phyloP scores from a whole-genome alignment of 2,329 filamentous ascomycete species.

The Ophiostoma himal-ulmi region DNA sequence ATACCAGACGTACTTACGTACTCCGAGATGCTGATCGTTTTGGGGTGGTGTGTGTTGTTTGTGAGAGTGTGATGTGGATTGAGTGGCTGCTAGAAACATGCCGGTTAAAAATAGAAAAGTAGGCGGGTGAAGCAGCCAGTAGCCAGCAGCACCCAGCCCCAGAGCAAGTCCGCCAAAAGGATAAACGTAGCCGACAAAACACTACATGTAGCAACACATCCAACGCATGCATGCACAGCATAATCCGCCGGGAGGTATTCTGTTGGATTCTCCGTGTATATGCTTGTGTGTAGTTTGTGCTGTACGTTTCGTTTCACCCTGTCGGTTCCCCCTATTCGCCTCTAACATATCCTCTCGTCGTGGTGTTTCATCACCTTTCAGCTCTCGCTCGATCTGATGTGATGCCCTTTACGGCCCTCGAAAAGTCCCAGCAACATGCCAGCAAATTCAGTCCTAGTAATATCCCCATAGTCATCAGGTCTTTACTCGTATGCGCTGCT shows the following conservation, averaged over 20 bases:
- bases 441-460: slow-evolving; percentile 13
- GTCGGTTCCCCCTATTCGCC: background rate
- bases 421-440: background rate
- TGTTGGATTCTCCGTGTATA: background rate
- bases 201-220: background rate
- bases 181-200: background rate
- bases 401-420: background rate
- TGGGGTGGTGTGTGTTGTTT: background rate
- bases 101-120: slow-evolving; percentile 10
- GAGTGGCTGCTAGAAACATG: background rate
- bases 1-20: background rate
- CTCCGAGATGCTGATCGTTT: background rate
- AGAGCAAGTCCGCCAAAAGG: background rate
- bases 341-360: background rate
- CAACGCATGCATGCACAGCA: slow-evolving; percentile 1
- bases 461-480: slow-evolving; percentile 31
- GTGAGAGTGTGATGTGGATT: background rate
- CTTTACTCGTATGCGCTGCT: slow-evolving; percentile 28
- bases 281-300: background rate
- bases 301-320: background rate
- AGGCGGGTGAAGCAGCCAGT: background rate
- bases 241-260: background rate
- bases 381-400: slow-evolving; percentile 5
- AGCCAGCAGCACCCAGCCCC: background rate
- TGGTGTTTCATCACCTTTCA: slow-evolving; percentile 7